Evolutionary conservation across 495 filamentous ascomycete species (phyloP).

Genomic region (Xylaria telfairii): DNA sequence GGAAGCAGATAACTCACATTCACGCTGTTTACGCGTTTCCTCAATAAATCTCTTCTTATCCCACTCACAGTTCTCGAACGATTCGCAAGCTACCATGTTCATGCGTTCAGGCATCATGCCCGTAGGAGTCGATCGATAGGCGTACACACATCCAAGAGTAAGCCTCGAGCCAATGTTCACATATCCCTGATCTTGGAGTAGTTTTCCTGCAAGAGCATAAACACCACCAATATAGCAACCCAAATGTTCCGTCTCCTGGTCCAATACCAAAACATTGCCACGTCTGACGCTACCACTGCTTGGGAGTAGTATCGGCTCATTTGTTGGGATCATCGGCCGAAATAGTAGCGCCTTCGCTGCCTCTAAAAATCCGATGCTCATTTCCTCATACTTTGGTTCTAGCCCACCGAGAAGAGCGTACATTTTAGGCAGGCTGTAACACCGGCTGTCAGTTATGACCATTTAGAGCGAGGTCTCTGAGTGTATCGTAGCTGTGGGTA

Average conservation of each 20-base stretch:
- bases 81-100: conserved; percentile 66
- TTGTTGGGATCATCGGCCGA: conserved; percentile 75
- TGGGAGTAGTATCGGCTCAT: conserved; percentile 73
- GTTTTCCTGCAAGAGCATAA: conserved; percentile 78
- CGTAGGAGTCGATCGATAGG: conserved; percentile 74
- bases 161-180: conserved; percentile 74
- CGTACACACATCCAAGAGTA: conserved; percentile 87
- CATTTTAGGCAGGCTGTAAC: conserved; percentile 65
- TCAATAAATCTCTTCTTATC: conserved; percentile 63
- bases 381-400: conserved; percentile 72
- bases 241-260: conserved; percentile 53
- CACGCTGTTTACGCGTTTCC: conserved; percentile 32
- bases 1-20: conserved; percentile 33
- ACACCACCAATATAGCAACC: conserved; percentile 85
- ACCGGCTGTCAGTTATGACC: neutral
- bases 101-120: conserved; percentile 89
- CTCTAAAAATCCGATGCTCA: conserved; percentile 75
- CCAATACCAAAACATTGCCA: conserved; percentile 36
- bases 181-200: conserved; percentile 72
- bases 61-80: conserved; percentile 70
- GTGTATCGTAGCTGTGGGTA: neutral
- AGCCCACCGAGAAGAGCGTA: conserved; percentile 75
- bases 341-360: conserved; percentile 74
- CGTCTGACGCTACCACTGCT: conserved; percentile 48
- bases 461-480: neutral